Base-by-base conservation (phyloP, 306 rosid genomes). In the Hippophae tibetana region DNA sequence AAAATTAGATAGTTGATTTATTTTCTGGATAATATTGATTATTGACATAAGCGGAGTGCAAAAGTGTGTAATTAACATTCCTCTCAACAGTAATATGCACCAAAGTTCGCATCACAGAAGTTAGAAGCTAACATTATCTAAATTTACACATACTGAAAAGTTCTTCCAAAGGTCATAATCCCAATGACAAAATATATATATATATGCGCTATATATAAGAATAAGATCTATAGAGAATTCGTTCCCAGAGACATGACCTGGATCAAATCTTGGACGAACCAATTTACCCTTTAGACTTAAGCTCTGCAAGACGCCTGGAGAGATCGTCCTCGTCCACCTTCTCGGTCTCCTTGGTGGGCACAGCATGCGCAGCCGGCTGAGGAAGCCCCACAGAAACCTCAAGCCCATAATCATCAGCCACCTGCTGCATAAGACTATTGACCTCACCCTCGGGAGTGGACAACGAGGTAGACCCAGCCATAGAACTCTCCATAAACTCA, bases 381-480 rank as follows among this genome's bases (percentile, higher is more conserved):
- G 97, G 97, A 7, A 90, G 81, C 5, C 95, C 95, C n/a, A 90
- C 95, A 0, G 95, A 84, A 41, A 90, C 97, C 78, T 90, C 97
- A 44, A 90, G 92, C 5, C 97, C 97, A 42, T 90, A 90, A 58
- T 86, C 97, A 45, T 90, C 97, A 5, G 95, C 97, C 5, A 90
- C 97, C 79, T 90, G 97, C 40, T 90, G 97, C 97, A 90, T 90
- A 59, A 90, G 72, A 57, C 85, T 90, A 62, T 90, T 90, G 43
- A 90, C 97, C 68, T 90, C 97, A 1, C 95, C 97, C 57, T 90
- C 97, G 0, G 97, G 97, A 0, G 97, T 90, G 0, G 95, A 86
- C 8, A 90, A 78, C 8, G 97, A 90, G 10, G 97, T 90, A 0
- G 95, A 86, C 13, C 97, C 97, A 3, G 97, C 97, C 97, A 90